Conservation (phyloP, 139 green algal species). For the Chlorella sp. region DNA sequence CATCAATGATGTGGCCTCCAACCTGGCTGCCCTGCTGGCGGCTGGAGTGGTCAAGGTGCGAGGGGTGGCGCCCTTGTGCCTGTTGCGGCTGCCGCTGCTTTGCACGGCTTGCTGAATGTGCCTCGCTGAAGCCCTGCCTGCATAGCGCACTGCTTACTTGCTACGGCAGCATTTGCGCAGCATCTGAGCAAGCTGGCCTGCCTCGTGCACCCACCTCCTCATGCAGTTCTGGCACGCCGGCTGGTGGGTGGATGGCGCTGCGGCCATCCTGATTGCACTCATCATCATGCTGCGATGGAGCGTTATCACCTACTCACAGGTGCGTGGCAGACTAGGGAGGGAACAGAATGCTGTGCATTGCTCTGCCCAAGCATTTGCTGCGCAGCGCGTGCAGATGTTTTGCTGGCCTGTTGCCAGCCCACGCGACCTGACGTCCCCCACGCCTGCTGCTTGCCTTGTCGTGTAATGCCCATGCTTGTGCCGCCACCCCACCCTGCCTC, state of each 20-base stretch:
- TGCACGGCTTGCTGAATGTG: no score
- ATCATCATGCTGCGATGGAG: conserved; percentile 72
- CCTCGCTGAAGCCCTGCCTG: no score
- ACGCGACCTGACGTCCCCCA: background rate
- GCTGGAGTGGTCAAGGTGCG: conserved; percentile 30
- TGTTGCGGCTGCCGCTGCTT: no score
- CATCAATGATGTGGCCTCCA: conserved; percentile 52
- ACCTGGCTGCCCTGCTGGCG: conserved; percentile 58
- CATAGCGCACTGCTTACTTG: no score
- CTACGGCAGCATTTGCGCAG: no score
- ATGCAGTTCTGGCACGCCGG: background rate
- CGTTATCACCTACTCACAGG: conserved; percentile 68
- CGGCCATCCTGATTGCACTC: conserved; percentile 62
- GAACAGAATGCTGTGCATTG: no score
- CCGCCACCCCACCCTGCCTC: background rate
- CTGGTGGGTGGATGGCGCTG: conserved; percentile 56
- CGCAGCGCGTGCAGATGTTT: background rate
- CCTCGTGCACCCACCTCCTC: no score
- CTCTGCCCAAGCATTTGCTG: no score
- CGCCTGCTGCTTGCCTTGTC: background rate
- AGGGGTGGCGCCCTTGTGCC: no score
- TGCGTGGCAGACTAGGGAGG: background rate
- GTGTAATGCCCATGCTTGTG: background rate
- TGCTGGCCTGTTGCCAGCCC: background rate
- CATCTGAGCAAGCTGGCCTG: no score